phyloP scores from a whole-genome alignment of 2,329 filamentous ascomycete species.

The Alternaria brassicae region DNA sequence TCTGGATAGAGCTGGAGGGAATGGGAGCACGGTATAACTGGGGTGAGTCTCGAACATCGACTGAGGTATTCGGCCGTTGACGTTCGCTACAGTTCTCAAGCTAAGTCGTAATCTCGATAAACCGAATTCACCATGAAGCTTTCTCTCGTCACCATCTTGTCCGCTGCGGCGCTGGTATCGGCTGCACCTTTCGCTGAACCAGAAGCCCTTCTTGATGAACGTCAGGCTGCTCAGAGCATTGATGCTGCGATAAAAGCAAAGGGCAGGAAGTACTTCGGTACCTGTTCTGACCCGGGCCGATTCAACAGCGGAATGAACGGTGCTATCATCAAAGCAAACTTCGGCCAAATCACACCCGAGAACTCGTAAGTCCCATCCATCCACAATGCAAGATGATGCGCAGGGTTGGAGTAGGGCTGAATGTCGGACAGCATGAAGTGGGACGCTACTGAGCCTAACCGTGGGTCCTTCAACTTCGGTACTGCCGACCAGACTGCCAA shows the following conservation, averaged over 20 bases:
- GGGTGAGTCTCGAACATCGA: background rate
- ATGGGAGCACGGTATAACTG: slow-evolving; percentile 4
- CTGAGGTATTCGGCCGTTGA: background rate
- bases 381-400: background rate
- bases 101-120: background rate
- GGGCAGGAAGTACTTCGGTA: slow-evolving; percentile 73
- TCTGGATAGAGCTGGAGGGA: background rate
- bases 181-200: slow-evolving; percentile 42
- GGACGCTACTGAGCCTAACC: slow-evolving; percentile 62
- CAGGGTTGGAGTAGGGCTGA: slow-evolving; percentile 1
- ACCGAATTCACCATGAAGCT: slow-evolving; percentile 40
- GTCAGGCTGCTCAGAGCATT: slow-evolving; percentile 57
- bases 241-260: slow-evolving; percentile 65
- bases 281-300: slow-evolving; percentile 62
- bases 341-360: slow-evolving; percentile 71
- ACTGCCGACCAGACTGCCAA: slow-evolving; percentile 64
- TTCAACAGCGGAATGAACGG: slow-evolving; percentile 61
- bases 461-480: slow-evolving; percentile 57
- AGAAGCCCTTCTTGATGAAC: slow-evolving; percentile 35
- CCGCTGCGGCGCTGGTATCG: slow-evolving; percentile 36
- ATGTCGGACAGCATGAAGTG: slow-evolving; percentile 67
- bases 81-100: slow-evolving; percentile 1
- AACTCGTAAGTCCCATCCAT: slow-evolving; percentile 55
- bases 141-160: slow-evolving; percentile 36
- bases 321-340: slow-evolving; percentile 67